Percentiles rank a stretch among this genome's conserved stretches.
Conservation (phyloP, 2,329 filamentous ascomycete genomes). For the Sporothrix brunneoviolacea region DNA sequence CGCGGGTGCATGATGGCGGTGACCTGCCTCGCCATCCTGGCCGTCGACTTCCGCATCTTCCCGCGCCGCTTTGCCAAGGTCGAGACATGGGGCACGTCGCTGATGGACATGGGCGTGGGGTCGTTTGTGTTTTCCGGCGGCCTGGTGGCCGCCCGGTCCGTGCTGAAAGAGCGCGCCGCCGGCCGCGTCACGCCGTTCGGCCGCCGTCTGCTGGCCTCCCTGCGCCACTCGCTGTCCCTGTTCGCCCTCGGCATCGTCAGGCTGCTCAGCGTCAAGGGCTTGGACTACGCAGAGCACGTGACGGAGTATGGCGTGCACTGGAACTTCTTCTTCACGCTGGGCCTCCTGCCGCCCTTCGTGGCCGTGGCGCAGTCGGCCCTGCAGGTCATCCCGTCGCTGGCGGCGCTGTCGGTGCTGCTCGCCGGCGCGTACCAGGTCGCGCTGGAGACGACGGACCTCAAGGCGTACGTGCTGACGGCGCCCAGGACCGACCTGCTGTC, state of each 20-base stretch:
- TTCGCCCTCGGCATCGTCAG: constrained; percentile 73
- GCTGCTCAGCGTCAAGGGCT: constrained; percentile 81
- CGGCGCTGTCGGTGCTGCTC: constrained; percentile 64
- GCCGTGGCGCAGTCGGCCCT: constrained; percentile 73
- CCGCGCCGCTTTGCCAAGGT: constrained; percentile 94
- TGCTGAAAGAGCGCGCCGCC: constrained; percentile 57
- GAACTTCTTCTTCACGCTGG: constrained; percentile 99
- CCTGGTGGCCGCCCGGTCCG: constrained; percentile 76
- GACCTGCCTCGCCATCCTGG: constrained; percentile 88
- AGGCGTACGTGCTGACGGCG: constrained; percentile 74
- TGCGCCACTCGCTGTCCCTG: constrained; percentile 77
- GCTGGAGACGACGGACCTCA: constrained; percentile 71
- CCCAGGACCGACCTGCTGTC: constrained; percentile 73
- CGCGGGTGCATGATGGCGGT: constrained; percentile 85
- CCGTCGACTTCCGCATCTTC: constrained; percentile 90
- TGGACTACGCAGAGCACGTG: constrained; percentile 95
- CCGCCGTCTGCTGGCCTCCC: constrained; percentile 56
- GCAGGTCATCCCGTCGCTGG: constrained; percentile 66
- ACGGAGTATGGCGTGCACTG: constrained; percentile 97
- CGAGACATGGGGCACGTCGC: constrained; percentile 98
- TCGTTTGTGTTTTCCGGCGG: constrained; percentile 96
- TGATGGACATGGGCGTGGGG: constrained; percentile 96
- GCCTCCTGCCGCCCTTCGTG: constrained; percentile 79
- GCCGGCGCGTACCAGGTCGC: constrained; percentile 65
- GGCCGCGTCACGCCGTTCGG: constrained; percentile 40